These are phyloP conservation scores for Linaria vulgaris DNA, from an alignment of 257 asterid species.

Conservation along the genomic window DNA sequence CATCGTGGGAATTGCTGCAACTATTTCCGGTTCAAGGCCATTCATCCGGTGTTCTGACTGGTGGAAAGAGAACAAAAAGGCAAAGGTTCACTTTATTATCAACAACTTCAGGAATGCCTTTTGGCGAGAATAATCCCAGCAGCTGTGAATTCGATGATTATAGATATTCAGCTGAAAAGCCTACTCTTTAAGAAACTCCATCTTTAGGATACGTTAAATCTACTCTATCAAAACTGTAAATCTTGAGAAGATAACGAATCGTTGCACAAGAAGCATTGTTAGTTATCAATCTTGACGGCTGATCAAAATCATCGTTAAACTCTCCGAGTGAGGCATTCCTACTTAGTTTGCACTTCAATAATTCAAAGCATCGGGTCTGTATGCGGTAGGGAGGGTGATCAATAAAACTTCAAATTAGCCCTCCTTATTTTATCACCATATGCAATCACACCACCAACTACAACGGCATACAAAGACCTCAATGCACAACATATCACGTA, in stretches of 20 bases:
- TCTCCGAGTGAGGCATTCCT: not conserved
- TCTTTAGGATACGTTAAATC: not conserved
- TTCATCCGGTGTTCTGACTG: slow-evolving; percentile 64
- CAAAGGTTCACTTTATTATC: not conserved
- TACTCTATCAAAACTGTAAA: not conserved
- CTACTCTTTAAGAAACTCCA: not conserved
- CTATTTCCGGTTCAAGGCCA: slow-evolving; percentile 73
- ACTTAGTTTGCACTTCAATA: no score
- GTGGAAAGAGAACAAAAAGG: slow-evolving; percentile 19
- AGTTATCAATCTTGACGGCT: not conserved
- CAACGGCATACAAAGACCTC: not conserved
- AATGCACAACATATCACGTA: not conserved
- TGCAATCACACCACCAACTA: not conserved
- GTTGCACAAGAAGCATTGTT: not conserved
- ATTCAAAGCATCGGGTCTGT: no score
- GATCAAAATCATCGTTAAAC: not conserved
- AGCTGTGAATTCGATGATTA: not conserved
- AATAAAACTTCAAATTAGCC: not conserved
- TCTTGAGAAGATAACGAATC: not conserved
- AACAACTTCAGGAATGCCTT: not conserved
- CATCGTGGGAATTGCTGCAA: slow-evolving; percentile 88
- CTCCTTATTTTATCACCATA: not conserved
- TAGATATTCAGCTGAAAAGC: not conserved
- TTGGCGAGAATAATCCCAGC: not conserved
- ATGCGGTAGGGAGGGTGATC: not conserved